phyloP scores from a whole-genome alignment of 371 early-diverging fungal species.

The Coemansia sp. region DNA sequence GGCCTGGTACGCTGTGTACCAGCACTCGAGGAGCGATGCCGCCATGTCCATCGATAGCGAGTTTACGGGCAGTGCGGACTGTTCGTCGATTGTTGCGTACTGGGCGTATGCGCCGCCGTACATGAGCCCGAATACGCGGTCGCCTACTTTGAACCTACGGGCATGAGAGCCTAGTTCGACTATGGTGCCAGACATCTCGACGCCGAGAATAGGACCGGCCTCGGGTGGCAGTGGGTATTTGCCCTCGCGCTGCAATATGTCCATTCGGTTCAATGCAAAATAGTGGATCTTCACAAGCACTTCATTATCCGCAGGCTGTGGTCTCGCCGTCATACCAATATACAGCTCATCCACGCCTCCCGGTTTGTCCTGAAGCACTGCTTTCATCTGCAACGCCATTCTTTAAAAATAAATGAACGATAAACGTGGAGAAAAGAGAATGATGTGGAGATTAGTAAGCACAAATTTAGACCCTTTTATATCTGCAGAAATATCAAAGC shows the following conservation, averaged over 20 bases:
- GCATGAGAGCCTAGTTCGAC: conserved; percentile 56
- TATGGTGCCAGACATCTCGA: conserved; percentile 72
- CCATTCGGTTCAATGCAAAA: conserved; percentile 76
- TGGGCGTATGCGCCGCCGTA: conserved; percentile 72
- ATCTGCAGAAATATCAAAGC: neutral
- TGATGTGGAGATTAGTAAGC: too few species aligned
- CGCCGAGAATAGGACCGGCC: conserved; percentile 68
- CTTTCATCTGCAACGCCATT: conserved; percentile 46
- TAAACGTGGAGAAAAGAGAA: neutral
- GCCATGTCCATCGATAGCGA: conserved; percentile 62
- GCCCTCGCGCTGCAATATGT: conserved; percentile 71
- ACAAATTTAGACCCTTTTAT: conserved; percentile 21
- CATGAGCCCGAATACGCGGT: conserved; percentile 71
- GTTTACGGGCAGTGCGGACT: conserved; percentile 61
- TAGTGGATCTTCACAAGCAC: conserved; percentile 67
- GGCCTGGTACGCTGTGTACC: conserved; percentile 81
- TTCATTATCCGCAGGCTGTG: conserved; percentile 58
- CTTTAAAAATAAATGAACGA: neutral
- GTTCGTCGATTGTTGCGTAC: conserved; percentile 64
- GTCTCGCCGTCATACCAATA: conserved; percentile 58
- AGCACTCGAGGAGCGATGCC: conserved; percentile 72
- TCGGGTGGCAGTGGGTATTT: conserved; percentile 66
- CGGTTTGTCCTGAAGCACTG: conserved; percentile 53
- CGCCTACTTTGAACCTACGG: conserved; percentile 59
- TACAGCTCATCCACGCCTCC: conserved; percentile 60